Percentiles rank a stretch among this genome's conserved stretches.
Conservation (phyloP, 148 eudicot species). For the Pharnaceum exiguum region DNA sequence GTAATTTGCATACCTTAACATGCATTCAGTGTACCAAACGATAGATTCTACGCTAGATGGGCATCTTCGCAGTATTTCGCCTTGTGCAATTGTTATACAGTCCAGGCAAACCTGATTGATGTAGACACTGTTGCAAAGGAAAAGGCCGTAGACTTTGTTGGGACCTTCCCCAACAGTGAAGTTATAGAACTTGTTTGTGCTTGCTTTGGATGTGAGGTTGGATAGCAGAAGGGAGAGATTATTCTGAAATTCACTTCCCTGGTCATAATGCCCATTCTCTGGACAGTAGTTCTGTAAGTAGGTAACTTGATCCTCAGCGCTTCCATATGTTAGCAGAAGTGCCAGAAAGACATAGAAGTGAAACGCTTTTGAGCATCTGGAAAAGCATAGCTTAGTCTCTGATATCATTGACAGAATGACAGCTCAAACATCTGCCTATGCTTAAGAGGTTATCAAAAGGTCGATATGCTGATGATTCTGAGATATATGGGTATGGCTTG, state of each 20-base stretch:
- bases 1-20: conserved; percentile 5
- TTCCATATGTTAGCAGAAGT: neutral
- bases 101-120: conserved; percentile 9
- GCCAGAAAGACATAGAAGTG: conserved; percentile 1
- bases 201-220: conserved; percentile 20
- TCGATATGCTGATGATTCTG: too few species aligned
- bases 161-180: conserved; percentile 2
- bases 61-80: neutral
- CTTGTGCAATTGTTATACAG: conserved; percentile 5
- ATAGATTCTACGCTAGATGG: neutral
- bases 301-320: conserved; percentile 1
- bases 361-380: neutral
- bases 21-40: conserved; percentile 6
- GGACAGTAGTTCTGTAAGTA: conserved; percentile 1
- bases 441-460: too few species aligned
- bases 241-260: conserved; percentile 5
- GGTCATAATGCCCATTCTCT: conserved; percentile 7
- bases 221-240: conserved; percentile 14
- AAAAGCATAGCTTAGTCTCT: too few species aligned
- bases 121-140: conserved; percentile 6
- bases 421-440: too few species aligned
- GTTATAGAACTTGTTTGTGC: conserved; percentile 8
- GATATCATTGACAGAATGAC: too few species aligned
- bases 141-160: conserved; percentile 22
- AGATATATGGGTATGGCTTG: too few species aligned